Conservation (phyloP, 108 stramenopile species). For the Mayamaea pseudoterrestris region DNA sequence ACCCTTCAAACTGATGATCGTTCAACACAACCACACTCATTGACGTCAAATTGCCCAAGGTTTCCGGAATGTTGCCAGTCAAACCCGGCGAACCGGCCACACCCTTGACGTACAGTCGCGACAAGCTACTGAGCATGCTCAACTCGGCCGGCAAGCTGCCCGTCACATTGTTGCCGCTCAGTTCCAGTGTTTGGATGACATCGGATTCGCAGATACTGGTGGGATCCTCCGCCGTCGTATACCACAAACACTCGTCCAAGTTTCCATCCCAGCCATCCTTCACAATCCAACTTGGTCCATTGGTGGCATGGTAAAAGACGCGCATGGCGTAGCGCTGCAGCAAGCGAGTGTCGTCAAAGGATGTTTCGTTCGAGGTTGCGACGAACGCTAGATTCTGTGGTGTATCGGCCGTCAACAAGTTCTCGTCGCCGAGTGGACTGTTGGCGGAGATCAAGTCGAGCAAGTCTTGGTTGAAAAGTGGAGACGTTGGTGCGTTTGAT, state of each 20-base stretch:
- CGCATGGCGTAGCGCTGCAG: constrained; percentile 19
- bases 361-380: neutral
- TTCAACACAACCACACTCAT: constrained; percentile 13
- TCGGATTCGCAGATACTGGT: neutral
- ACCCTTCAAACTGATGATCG: constrained; percentile 19
- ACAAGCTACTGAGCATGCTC: constrained; percentile 1
- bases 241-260: constrained; percentile 2
- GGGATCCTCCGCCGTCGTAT: neutral
- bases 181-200: neutral
- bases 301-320: constrained; percentile 11
- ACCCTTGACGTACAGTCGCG: no score
- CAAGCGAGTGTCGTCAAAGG: neutral
- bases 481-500: no score
- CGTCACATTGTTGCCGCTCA: constrained; percentile 1
- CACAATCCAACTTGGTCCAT: constrained; percentile 17
- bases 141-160: constrained; percentile 6
- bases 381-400: neutral
- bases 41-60: constrained; percentile 4
- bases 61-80: no score
- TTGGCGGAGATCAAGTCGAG: neutral
- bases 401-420: neutral
- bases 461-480: no score
- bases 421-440: neutral
- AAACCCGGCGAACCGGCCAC: no score
- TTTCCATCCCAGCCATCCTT: constrained; percentile 18